Percentiles rank a stretch among this genome's conserved stretches.
Conservation (phyloP, 2,329 filamentous ascomycete genomes). For the Aspergillus oerlinghausenensis region DNA sequence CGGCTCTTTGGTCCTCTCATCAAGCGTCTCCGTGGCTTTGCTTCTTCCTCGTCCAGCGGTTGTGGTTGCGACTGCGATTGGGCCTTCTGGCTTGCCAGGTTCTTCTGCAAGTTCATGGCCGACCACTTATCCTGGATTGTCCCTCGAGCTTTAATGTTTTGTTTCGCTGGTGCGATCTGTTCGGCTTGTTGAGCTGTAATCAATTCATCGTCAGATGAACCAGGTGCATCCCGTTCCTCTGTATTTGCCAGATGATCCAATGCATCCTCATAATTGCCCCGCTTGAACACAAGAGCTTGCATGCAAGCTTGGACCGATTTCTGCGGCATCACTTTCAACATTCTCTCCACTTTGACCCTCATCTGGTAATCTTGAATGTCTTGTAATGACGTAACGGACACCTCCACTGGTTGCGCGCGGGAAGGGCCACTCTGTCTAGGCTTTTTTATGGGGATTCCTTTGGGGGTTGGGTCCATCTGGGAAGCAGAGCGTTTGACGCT, state of each 20-base stretch:
- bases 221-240: constrained; percentile 27
- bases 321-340: constrained; percentile 47
- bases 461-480: constrained; percentile 40
- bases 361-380: constrained; percentile 49
- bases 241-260: constrained; percentile 43
- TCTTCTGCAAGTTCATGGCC: constrained; percentile 39
- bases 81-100: constrained; percentile 18
- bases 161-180: constrained; percentile 39
- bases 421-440: constrained; percentile 40
- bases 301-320: constrained; percentile 46
- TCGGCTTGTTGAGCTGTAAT: constrained; percentile 17
- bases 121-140: constrained; percentile 59
- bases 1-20: constrained; percentile 35
- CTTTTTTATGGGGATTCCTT: constrained; percentile 36
- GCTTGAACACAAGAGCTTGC: constrained; percentile 47
- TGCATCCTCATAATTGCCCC: constrained; percentile 54
- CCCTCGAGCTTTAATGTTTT: constrained; percentile 51
- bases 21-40: constrained; percentile 34
- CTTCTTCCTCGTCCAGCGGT: constrained; percentile 17
- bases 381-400: constrained; percentile 41
- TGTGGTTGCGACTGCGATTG: constrained; percentile 9
- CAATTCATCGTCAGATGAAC: constrained; percentile 41
- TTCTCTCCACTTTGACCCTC: constrained; percentile 48
- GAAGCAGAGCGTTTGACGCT: constrained; percentile 38
- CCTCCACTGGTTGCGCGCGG: constrained; percentile 43